Conservation (phyloP, 441 rosid genomes). For the Rhodomyrtus psidioides region DNA sequence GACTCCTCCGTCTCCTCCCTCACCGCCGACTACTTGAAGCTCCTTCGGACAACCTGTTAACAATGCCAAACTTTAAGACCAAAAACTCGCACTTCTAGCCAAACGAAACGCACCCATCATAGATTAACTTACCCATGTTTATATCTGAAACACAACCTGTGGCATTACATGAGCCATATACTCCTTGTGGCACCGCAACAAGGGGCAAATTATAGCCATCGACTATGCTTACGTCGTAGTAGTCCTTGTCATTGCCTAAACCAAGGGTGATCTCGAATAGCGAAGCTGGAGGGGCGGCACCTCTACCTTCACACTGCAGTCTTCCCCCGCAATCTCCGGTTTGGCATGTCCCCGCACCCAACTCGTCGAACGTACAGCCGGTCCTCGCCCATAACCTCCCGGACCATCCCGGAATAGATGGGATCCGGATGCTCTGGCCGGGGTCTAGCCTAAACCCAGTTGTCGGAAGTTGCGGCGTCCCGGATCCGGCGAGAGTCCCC, state of each 20-base stretch:
- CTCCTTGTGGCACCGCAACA: constrained; percentile 42
- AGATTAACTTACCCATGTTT: constrained; percentile 36
- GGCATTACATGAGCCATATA: constrained; percentile 47
- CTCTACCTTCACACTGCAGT: constrained; percentile 48
- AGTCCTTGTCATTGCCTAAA: constrained; percentile 34
- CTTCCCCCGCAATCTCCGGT: constrained; percentile 63
- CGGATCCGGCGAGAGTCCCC: constrained; percentile 50
- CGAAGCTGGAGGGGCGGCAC: constrained; percentile 59
- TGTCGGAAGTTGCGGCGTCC: constrained; percentile 44
- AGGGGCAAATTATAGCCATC: constrained; percentile 68
- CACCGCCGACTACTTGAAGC: constrained; percentile 57
- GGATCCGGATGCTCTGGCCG: constrained; percentile 35
- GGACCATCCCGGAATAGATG: constrained; percentile 53
- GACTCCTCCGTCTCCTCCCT: constrained; percentile 23
- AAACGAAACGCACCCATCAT: not conserved
- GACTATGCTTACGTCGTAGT: constrained; percentile 57
- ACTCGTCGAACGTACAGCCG: constrained; percentile 49
- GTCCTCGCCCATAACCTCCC: constrained; percentile 76
- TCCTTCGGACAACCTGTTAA: constrained; percentile 74
- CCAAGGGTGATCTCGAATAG: constrained; percentile 61
- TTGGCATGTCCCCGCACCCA: constrained; percentile 48
- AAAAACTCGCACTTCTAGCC: not conserved
- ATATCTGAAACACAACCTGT: constrained; percentile 52
- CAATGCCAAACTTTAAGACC: not conserved
- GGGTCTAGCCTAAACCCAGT: constrained; percentile 48